These are phyloP conservation scores for Phaffia tasmanica DNA, from an alignment of 768 basidiomycete species.

Conservation along the genomic window DNA sequence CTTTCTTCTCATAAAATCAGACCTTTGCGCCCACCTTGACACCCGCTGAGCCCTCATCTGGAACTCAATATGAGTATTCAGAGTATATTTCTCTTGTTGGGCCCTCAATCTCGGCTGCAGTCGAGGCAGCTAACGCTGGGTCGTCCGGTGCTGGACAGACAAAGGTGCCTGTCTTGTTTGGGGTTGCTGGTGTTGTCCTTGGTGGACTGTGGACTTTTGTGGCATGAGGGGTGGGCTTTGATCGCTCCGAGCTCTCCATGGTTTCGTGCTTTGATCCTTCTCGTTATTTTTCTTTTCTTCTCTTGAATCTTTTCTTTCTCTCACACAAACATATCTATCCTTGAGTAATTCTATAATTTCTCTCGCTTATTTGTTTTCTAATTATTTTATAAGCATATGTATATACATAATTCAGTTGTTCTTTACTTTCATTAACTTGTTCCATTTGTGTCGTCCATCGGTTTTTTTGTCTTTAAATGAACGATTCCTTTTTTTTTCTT, in stretches of 20 bases:
- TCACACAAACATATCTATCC: background rate
- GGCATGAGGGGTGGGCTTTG: too few species aligned
- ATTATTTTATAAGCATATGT: background rate
- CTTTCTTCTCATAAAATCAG: background rate
- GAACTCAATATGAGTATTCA: background rate
- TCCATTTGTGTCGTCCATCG: too few species aligned
- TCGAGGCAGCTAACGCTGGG: too few species aligned
- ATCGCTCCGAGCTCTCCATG: too few species aligned
- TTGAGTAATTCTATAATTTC: background rate
- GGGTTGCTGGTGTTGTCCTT: too few species aligned
- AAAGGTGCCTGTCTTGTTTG: too few species aligned
- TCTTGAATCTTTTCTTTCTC: background rate
- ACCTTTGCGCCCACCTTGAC: slow-evolving; percentile 17
- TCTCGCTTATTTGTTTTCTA: background rate
- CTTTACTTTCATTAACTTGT: background rate
- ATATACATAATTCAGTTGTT: too few species aligned
- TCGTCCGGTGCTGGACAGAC: too few species aligned
- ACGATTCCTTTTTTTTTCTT: too few species aligned
- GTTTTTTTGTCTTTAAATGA: too few species aligned
- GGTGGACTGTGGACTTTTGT: too few species aligned
- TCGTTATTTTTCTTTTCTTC: background rate
- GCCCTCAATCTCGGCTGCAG: background rate
- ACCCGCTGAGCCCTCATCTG: slow-evolving; percentile 4
- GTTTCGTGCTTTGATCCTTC: background rate
- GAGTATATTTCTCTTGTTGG: slow-evolving; percentile 1